These are phyloP conservation scores for Phytophthora capsici DNA, from an alignment of 352 stramenopile genomes.

Conservation along the genomic window DNA sequence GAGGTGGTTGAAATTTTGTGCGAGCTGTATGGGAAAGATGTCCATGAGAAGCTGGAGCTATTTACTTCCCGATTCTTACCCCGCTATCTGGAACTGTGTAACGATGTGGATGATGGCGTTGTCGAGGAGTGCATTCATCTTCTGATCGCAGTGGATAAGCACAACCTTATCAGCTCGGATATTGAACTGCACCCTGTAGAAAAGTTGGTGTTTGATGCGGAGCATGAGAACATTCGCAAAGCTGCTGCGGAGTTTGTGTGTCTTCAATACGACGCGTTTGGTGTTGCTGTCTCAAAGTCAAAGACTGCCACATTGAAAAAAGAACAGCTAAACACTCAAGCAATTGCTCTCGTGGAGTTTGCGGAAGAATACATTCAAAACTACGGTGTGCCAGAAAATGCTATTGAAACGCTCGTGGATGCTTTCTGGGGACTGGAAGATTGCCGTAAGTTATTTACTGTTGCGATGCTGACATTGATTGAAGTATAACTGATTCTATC, in stretches of 20 bases:
- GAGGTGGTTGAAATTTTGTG: constrained; percentile 86
- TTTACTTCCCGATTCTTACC: constrained; percentile 85
- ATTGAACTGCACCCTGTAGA: constrained; percentile 81
- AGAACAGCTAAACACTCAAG: constrained; percentile 86
- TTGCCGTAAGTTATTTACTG: constrained; percentile 65
- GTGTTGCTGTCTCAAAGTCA: constrained; percentile 69
- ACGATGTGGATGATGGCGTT: constrained; percentile 78
- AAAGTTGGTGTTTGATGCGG: constrained; percentile 80
- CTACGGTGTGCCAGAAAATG: constrained; percentile 57
- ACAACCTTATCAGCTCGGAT: constrained; percentile 80
- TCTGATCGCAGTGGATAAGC: constrained; percentile 84
- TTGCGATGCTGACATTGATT: constrained; percentile 3
- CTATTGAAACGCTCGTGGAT: constrained; percentile 81
- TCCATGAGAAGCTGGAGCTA: constrained; percentile 67
- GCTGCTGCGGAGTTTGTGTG: constrained; percentile 87
- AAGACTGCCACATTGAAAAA: constrained; percentile 71
- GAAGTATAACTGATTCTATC: constrained; percentile 7
- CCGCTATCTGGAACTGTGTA: constrained; percentile 82
- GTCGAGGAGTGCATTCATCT: constrained; percentile 74
- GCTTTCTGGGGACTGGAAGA: constrained; percentile 88
- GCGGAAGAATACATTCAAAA: constrained; percentile 86
- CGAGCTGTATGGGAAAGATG: constrained; percentile 83
- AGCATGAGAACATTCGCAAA: constrained; percentile 77
- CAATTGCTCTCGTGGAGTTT: constrained; percentile 91
- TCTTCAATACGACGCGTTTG: constrained; percentile 89